Evolutionary conservation across 2,329 filamentous ascomycete species (phyloP), one percentile per base, ranked within the genome.

Genomic region (Penicillium sp.): DNA sequence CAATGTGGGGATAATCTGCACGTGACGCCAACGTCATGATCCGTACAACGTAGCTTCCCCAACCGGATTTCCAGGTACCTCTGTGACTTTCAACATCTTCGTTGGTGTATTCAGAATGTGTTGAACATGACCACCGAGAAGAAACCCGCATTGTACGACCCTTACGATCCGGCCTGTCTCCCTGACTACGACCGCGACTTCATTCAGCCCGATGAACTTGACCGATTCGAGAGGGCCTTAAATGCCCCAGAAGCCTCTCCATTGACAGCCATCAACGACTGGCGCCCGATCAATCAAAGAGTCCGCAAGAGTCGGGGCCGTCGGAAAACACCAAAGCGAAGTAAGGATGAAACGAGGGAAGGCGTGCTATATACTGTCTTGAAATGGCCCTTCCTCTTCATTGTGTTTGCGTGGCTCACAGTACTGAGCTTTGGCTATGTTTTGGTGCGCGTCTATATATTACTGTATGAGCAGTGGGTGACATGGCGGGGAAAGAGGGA

Each of bases 261-360:
- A 36, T 86, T 97, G 68, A 90, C 91, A 4, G 93, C 94, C 41
- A 86, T 96, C 70, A 96, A 96, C 73, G 94, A 99, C 79, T 99
- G 94, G 94, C 88, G 90, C 17, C 94, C 94, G 0, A 86, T 97
- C 13, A 88, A 89, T 66, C 86, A 93, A 71, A 87, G 84, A 57
- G 82, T 93, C 23, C 80, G 81, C 57, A 78, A 73, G 72, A 75
- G 68, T 62, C 73, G 71, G 65, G 63, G 64, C 38, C 71, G 84
- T 31, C 82, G 82, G 35, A 78, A 74, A 58, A 59, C 62, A 17
- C 71, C 75, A 2, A 71, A 70, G 21, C 81, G 89, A 57, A 89
- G 85, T 62, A 90, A 87, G 69, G 94, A 99, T 72, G 94, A 99
- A 80, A 97, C 93, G 2, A 83, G 94, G 64, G 94, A 99, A 78